Evolutionary conservation across 176 grass and related monocot genomes (phyloP), one percentile per base, ranked within the genome.

Genomic region (Luzula sylvatica): DNA sequence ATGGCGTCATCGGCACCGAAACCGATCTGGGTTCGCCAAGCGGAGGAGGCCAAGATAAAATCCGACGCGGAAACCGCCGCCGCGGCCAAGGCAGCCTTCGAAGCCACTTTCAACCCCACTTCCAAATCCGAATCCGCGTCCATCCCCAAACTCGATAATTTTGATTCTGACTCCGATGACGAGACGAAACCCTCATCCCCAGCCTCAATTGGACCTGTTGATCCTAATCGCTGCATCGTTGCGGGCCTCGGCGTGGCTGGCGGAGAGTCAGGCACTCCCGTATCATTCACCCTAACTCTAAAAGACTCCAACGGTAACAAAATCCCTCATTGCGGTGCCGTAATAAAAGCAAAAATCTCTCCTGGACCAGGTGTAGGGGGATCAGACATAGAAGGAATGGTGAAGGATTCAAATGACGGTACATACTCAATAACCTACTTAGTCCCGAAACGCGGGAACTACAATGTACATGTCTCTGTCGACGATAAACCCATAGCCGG

Each of bases 31-130:
- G 81, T 85, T 49, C 73, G 79, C 19, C 89, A 95, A 53, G 83
- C 83, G 21, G 89, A 95, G 89, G 89, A 95, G 78, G 89, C 77
- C 57, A 95, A 82, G 74, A 69, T 82, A 42, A 96, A 96, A 71
- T 87, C 82, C 44, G 90, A 95, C 77, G 90, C 90, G 28, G 90
- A 83, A 42, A 88, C 83, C 20, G 18, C 70, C 16, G 90, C 80
- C 48, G 84, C 90, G 4, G 84, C 90, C 28, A 88, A 86, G 80
- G 90, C 90, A 39, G 90, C 90, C 38, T 95, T 95, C 67, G 84
- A 95, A 19, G 83, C 90, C 58, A 95, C 90, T 54, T 95, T 95
- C 71, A 82, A 65, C 56, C 29, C 75, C 49, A 55, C 87, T 38
- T 60, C 79, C 21, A 71, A 68, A 9, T 35, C 70, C 23, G 49